Evolutionary conservation across 2,329 filamentous ascomycete genomes (phyloP).

Genomic region (Aphanocladium album): DNA sequence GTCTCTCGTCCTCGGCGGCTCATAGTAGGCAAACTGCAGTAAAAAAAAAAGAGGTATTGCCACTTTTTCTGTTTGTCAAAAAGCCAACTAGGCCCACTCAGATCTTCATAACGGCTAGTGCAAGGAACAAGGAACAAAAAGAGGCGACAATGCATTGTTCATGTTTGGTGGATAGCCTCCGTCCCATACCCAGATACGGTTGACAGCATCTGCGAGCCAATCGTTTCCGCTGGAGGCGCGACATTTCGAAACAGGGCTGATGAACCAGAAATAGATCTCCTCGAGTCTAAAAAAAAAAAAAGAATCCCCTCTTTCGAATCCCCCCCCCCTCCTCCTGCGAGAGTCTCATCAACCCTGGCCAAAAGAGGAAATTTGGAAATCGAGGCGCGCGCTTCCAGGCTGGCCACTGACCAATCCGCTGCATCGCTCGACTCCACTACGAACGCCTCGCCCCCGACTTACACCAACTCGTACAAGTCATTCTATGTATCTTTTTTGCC

Average conservation of each 20-base stretch:
- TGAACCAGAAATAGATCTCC: constrained; percentile 2
- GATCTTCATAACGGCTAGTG: too few species aligned
- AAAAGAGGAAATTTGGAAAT: constrained; percentile 1
- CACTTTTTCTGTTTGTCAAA: too few species aligned
- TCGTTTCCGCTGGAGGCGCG: neutral
- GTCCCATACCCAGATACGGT: neutral
- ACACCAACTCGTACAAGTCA: neutral
- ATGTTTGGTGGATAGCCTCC: neutral
- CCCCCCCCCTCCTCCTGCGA: neutral
- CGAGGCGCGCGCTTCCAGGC: constrained; percentile 12
- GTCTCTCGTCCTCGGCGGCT: neutral
- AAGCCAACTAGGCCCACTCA: too few species aligned
- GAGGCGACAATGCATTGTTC: neutral
- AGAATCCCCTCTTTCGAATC: neutral
- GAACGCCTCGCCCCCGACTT: neutral
- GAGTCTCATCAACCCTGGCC: neutral
- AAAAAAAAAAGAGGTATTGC: too few species aligned
- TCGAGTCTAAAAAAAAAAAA: neutral
- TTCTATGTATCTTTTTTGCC: neutral
- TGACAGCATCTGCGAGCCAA: neutral
- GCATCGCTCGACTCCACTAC: neutral
- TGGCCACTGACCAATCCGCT: neutral
- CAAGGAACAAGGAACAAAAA: too few species aligned
- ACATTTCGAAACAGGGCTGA: constrained; percentile 1
- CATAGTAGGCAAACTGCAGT: neutral